These are phyloP conservation scores for Fagus sylvatica DNA, from an alignment of 306 rosid species.

Conservation along the genomic window DNA sequence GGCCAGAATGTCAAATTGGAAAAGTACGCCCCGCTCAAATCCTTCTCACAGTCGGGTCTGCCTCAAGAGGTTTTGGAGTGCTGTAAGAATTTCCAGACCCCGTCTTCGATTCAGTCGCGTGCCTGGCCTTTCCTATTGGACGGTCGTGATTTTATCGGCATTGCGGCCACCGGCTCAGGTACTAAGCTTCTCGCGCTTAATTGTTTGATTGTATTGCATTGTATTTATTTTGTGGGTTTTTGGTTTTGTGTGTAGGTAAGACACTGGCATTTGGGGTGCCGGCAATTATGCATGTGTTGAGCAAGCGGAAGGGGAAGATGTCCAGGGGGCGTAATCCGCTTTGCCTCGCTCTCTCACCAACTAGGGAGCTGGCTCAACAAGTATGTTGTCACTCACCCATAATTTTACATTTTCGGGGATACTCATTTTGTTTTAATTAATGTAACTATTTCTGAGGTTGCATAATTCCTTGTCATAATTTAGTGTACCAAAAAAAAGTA, in stretches of 20 bases:
- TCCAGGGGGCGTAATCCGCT: slow-evolving; percentile 75
- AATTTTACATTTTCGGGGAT: background rate
- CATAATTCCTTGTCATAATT: background rate
- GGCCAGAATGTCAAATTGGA: slow-evolving; percentile 59
- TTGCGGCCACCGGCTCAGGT: slow-evolving; percentile 99
- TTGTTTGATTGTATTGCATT: slow-evolving; percentile 5
- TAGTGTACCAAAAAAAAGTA: background rate
- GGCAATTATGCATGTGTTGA: slow-evolving; percentile 76
- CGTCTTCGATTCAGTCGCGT: slow-evolving; percentile 85
- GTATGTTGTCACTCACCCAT: slow-evolving; percentile 44
- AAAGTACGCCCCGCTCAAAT: slow-evolving; percentile 50
- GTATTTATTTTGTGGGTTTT: slow-evolving; percentile 12
- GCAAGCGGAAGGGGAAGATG: slow-evolving; percentile 57
- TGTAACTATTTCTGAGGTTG: background rate
- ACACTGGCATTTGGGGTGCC: slow-evolving; percentile 93
- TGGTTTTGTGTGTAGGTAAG: slow-evolving; percentile 55
- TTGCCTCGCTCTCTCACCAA: slow-evolving; percentile 86
- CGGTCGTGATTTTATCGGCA: slow-evolving; percentile 90
- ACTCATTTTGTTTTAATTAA: background rate
- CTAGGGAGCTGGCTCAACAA: slow-evolving; percentile 96
- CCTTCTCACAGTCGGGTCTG: slow-evolving; percentile 58
- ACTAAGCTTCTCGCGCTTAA: background rate
- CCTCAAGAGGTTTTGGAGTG: slow-evolving; percentile 74
- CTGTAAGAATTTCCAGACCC: slow-evolving; percentile 73
- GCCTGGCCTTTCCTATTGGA: slow-evolving; percentile 93